Percentiles rank a stretch among this genome's conserved stretches.
Conservation (phyloP, 768 basidiomycete species). For the Tylopilus felleus region DNA sequence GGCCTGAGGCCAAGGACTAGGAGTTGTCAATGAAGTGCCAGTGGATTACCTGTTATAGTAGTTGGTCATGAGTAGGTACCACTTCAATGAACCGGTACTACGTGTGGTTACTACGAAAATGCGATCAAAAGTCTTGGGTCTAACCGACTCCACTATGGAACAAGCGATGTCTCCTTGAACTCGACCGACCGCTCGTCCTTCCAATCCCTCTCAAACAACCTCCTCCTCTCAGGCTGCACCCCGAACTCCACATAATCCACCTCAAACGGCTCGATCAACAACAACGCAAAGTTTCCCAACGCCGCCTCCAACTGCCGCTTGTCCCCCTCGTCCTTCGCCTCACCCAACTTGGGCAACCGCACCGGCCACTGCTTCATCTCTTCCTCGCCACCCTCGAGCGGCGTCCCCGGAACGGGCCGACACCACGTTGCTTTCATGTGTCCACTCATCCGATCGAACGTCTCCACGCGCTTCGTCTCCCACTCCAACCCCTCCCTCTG, state of each 20-base stretch:
- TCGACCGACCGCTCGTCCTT: slow-evolving; percentile 29
- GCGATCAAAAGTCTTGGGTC: no score
- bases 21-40: no score
- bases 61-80: no score
- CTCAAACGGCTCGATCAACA: slow-evolving; percentile 52
- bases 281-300: slow-evolving; percentile 63
- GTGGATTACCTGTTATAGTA: no score
- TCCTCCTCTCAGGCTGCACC: slow-evolving; percentile 55
- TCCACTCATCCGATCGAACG: slow-evolving; percentile 57
- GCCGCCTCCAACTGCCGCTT: slow-evolving; percentile 50
- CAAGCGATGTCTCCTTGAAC: slow-evolving; percentile 63
- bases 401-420: slow-evolving; percentile 61
- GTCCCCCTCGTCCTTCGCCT: slow-evolving; percentile 43
- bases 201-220: slow-evolving; percentile 44
- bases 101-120: no score
- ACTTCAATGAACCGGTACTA: no score
- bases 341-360: slow-evolving; percentile 46
- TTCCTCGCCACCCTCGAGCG: slow-evolving; percentile 48
- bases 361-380: slow-evolving; percentile 63
- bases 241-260: slow-evolving; percentile 62
- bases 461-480: slow-evolving; percentile 59
- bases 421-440: slow-evolving; percentile 72
- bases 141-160: slow-evolving; percentile 42
- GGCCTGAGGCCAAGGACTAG: no score
- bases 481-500: slow-evolving; percentile 43